A percentile compares a stretch with the other conserved stretches of the same genome.
phyloP scores from a whole-genome alignment of 2,329 filamentous ascomycete species.

The Fusarium sp. region DNA sequence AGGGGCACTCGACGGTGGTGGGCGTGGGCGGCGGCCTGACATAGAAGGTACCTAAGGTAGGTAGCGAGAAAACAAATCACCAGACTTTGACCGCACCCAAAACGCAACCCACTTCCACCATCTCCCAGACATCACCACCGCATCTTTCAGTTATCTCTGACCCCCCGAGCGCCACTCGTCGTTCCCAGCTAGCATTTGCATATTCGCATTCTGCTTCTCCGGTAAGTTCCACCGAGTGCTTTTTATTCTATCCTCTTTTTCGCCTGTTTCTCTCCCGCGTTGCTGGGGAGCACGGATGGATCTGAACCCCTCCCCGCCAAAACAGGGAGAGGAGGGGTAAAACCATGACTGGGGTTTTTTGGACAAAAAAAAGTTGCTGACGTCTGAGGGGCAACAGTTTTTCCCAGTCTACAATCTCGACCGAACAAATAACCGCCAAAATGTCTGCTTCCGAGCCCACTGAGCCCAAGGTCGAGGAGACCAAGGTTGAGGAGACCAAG shows the following conservation, averaged over 20 bases:
- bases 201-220: conserved; percentile 32
- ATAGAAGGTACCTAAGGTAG: conserved; percentile 10
- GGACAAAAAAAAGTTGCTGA: conserved; percentile 31
- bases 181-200: conserved; percentile 16
- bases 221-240: conserved; percentile 28
- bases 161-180: conserved; percentile 16
- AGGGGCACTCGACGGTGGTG: conserved; percentile 41
- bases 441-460: conserved; percentile 64
- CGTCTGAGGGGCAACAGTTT: conserved; percentile 24
- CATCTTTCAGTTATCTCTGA: conserved; percentile 20
- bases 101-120: conserved; percentile 37
- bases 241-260: neutral
- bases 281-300: conserved; percentile 21
- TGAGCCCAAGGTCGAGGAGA: conserved; percentile 67
- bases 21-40: conserved; percentile 40
- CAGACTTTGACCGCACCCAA: conserved; percentile 39
- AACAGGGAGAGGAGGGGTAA: conserved; percentile 35
- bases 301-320: conserved; percentile 33
- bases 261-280: neutral
- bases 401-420: conserved; percentile 17
- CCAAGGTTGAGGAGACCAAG: conserved; percentile 50
- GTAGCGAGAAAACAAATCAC: conserved; percentile 42
- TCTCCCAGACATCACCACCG: conserved; percentile 25
- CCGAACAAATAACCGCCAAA: conserved; percentile 41
- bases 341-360: conserved; percentile 32